phyloP scores from a whole-genome alignment of 164 flowering plant species.

The Vitis labrusca region DNA sequence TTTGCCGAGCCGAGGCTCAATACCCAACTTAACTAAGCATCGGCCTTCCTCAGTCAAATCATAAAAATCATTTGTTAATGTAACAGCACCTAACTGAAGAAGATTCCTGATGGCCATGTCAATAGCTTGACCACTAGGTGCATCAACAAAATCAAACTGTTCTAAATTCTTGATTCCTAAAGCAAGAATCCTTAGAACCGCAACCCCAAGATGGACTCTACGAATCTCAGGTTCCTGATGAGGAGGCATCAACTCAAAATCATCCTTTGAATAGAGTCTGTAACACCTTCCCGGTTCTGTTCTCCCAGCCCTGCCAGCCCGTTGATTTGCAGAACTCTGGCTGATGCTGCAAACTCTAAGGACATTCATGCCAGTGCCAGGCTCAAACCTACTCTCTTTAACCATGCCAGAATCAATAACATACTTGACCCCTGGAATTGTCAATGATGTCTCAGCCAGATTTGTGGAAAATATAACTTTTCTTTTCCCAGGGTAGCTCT shows the following conservation, averaged over 20 bases:
- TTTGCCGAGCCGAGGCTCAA: slow-evolving; percentile 92
- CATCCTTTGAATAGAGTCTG: slow-evolving; percentile 67
- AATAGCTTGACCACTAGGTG: slow-evolving; percentile 73
- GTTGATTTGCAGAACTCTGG: slow-evolving; percentile 90
- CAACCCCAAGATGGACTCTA: slow-evolving; percentile 93
- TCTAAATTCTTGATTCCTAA: slow-evolving; percentile 62
- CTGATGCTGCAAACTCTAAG: slow-evolving; percentile 74
- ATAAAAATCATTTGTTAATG: slow-evolving; percentile 27
- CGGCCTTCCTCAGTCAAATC: slow-evolving; percentile 68
- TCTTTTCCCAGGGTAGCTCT: slow-evolving; percentile 56
- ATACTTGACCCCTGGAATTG: slow-evolving; percentile 91
- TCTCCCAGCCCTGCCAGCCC: slow-evolving; percentile 98
- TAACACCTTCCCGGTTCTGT: slow-evolving; percentile 90
- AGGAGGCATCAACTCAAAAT: slow-evolving; percentile 57
- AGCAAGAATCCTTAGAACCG: slow-evolving; percentile 80
- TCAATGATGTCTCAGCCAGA: slow-evolving; percentile 95
- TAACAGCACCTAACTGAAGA: slow-evolving; percentile 76
- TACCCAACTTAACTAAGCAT: slow-evolving; percentile 69
- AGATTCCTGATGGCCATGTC: slow-evolving; percentile 86
- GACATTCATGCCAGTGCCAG: slow-evolving; percentile 84
- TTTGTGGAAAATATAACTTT: slow-evolving; percentile 93
- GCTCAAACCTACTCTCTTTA: slow-evolving; percentile 83
- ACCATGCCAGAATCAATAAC: slow-evolving; percentile 91
- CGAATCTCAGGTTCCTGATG: slow-evolving; percentile 91
- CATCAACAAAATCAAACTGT: slow-evolving; percentile 88